Percentiles rank a stretch among this genome's conserved stretches.
Evolutionary conservation across 2,329 filamentous ascomycete species (phyloP).

Genomic region (Fonsecaea pugnacius): DNA sequence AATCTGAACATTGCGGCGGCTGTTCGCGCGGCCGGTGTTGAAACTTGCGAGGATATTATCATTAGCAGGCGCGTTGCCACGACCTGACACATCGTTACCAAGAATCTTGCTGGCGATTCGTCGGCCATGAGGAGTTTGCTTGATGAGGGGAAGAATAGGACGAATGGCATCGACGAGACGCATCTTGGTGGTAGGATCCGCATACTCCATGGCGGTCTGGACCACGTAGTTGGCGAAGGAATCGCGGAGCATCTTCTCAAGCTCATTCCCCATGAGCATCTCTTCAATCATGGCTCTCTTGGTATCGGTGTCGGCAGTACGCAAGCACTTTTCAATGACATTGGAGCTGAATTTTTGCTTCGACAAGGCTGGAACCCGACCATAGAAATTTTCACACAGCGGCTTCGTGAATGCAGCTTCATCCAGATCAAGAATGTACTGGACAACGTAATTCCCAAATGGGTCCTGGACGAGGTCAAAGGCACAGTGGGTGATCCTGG

Average conservation of each 20-base stretch:
- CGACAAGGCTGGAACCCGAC: constrained; percentile 72
- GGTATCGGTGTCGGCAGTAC: constrained; percentile 74
- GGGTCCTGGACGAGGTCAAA: constrained; percentile 90
- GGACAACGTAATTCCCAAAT: constrained; percentile 97
- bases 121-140: constrained; percentile 89
- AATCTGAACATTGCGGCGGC: constrained; percentile 39
- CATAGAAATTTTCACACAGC: constrained; percentile 78
- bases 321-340: constrained; percentile 94
- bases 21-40: constrained; percentile 36
- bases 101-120: constrained; percentile 88
- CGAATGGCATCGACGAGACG: constrained; percentile 82
- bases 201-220: constrained; percentile 89
- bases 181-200: constrained; percentile 72
- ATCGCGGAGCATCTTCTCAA: constrained; percentile 87
- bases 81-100: constrained; percentile 55
- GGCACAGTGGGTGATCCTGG: constrained; percentile 85
- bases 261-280: constrained; percentile 72
- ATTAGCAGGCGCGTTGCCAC: constrained; percentile 48
- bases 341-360: constrained; percentile 99
- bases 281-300: constrained; percentile 85
- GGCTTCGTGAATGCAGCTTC: constrained; percentile 87
- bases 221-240: constrained; percentile 98
- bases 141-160: constrained; percentile 80
- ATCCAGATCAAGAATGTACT: constrained; percentile 96
- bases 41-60: constrained; percentile 45